These are phyloP conservation scores for Apiospora rasikravindrae DNA, from an alignment of 2,329 filamentous ascomycete species.

Conservation along the genomic window DNA sequence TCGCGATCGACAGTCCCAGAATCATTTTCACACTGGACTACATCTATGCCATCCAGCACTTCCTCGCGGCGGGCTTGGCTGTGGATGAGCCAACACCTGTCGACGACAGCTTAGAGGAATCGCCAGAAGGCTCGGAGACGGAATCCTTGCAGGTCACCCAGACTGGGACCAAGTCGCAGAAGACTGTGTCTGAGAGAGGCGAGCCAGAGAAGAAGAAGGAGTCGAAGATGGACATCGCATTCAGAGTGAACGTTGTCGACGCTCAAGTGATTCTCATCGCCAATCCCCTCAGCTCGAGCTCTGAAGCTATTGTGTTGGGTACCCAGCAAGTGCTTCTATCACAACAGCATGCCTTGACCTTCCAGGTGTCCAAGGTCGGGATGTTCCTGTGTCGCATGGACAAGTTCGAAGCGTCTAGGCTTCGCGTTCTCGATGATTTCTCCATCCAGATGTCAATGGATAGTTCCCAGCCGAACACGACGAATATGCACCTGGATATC, in stretches of 20 bases:
- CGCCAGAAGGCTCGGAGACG: conserved; percentile 62
- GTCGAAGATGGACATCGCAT: conserved; percentile 75
- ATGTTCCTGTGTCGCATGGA: conserved; percentile 99
- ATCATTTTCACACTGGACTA: conserved; percentile 97
- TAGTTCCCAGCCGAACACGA: conserved; percentile 64
- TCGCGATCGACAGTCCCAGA: conserved; percentile 92
- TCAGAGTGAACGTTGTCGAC: conserved; percentile 92
- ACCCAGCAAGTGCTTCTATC: conserved; percentile 93
- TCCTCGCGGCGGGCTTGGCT: conserved; percentile 74
- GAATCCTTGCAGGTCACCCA: conserved; percentile 59
- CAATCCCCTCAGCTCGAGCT: conserved; percentile 86
- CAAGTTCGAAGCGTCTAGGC: conserved; percentile 85
- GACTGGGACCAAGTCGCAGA: conserved; percentile 44
- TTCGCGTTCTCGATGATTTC: conserved; percentile 96
- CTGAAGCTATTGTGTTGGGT: conserved; percentile 93
- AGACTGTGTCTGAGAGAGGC: conserved; percentile 30
- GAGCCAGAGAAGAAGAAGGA: conserved; percentile 36
- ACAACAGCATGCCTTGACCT: conserved; percentile 89
- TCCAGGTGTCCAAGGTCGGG: conserved; percentile 91
- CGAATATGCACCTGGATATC: conserved; percentile 83
- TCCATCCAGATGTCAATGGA: conserved; percentile 91
- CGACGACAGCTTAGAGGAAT: conserved; percentile 60
- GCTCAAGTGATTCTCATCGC: conserved; percentile 96
- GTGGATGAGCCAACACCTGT: conserved; percentile 64
- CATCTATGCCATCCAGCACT: conserved; percentile 85